phyloP scores from a whole-genome alignment of 495 filamentous ascomycete genomes.

The Penicillium verhagenii region DNA sequence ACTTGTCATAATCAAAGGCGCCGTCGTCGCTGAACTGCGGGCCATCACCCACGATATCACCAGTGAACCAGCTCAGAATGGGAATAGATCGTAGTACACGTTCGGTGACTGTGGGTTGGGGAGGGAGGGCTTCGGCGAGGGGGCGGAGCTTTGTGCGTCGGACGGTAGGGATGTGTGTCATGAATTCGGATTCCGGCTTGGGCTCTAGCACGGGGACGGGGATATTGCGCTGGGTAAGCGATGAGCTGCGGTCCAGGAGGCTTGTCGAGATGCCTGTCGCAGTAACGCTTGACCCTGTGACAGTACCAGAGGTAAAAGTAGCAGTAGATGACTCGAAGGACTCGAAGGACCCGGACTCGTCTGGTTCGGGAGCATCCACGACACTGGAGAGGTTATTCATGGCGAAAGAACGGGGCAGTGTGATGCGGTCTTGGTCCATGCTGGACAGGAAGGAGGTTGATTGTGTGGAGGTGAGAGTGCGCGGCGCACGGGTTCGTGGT shows the following conservation, averaged over 20 bases:
- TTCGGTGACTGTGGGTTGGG: conserved; percentile 59
- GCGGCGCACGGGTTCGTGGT: conserved; percentile 26
- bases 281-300: conserved; percentile 38
- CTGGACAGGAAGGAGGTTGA: conserved; percentile 40
- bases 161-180: conserved; percentile 51
- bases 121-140: conserved; percentile 59
- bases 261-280: conserved; percentile 43
- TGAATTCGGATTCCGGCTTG: conserved; percentile 46
- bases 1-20: conserved; percentile 73
- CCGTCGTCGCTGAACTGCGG: conserved; percentile 75
- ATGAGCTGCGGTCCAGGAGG: conserved; percentile 38
- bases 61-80: conserved; percentile 65
- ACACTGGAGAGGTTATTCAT: conserved; percentile 41
- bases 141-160: conserved; percentile 53
- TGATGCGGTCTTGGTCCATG: conserved; percentile 34
- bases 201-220: conserved; percentile 23
- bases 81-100: conserved; percentile 61
- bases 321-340: conserved; percentile 45
- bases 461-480: conserved; percentile 38
- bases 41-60: conserved; percentile 76
- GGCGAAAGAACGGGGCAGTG: conserved; percentile 48
- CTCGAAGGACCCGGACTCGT: conserved; percentile 30
- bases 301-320: conserved; percentile 56
- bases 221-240: conserved; percentile 30
- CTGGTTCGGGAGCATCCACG: conserved; percentile 18